A percentile compares a stretch with the other conserved stretches of the same genome.
These are phyloP conservation scores for Suhomyces choctaworum DNA, from an alignment of 1,139 yeast species.

Conservation along the genomic window DNA sequence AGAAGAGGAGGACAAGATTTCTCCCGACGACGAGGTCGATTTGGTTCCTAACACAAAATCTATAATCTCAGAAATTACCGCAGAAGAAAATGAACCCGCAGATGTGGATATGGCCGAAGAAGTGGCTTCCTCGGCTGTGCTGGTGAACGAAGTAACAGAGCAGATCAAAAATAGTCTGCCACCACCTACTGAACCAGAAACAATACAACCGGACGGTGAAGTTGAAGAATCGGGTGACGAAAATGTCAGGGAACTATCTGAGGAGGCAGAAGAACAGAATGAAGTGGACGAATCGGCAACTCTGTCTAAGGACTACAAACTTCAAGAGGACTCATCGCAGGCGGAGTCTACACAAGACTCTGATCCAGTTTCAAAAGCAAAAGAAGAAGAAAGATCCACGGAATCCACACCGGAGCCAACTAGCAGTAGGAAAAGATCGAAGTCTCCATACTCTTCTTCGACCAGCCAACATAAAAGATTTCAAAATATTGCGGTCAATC, in stretches of 20 bases:
- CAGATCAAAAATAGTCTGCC: too few relatives aligned
- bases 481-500: slow-evolving; percentile 56
- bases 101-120: too few relatives aligned
- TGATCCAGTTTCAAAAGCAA: too few relatives aligned
- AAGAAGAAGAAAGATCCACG: background rate
- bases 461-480: slow-evolving; percentile 46
- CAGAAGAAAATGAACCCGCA: too few relatives aligned
- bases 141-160: too few relatives aligned
- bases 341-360: too few relatives aligned
- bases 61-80: too few relatives aligned
- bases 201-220: slow-evolving; percentile 1
- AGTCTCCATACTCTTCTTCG: slow-evolving; percentile 31
- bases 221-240: slow-evolving; percentile 1
- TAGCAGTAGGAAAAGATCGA: slow-evolving; percentile 21
- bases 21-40: slow-evolving; percentile 1
- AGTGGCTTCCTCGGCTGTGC: too few relatives aligned
- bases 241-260: slow-evolving; percentile 1
- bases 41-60: too few relatives aligned
- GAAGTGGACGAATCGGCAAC: background rate
- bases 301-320: background rate
- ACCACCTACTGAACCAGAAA: slow-evolving; percentile 1
- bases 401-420: slow-evolving; percentile 7
- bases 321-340: too few relatives aligned
- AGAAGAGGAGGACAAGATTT: slow-evolving; percentile 4
- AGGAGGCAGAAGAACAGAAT: slow-evolving; percentile 19